phyloP scores from a whole-genome alignment of 2,329 filamentous ascomycete genomes.

The Stagonosporopsis rhizophila region DNA sequence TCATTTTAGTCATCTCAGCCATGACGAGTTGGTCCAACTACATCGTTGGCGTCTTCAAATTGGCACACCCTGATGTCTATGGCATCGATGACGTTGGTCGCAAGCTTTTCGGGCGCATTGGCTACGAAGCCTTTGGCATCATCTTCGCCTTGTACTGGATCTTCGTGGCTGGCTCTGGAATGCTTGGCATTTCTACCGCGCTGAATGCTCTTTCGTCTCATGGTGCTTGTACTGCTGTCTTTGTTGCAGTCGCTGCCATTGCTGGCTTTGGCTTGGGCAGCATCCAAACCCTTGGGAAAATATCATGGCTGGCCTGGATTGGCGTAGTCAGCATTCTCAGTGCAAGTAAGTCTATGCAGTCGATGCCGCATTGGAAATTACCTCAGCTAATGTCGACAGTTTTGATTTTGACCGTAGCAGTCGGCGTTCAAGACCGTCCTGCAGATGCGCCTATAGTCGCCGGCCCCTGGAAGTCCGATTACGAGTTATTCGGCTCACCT shows the following conservation, averaged over 20 bases:
- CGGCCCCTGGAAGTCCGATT: slow-evolving; percentile 34
- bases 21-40: slow-evolving; percentile 60
- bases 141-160: slow-evolving; percentile 45
- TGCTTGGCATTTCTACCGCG: slow-evolving; percentile 58
- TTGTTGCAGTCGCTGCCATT: slow-evolving; percentile 65
- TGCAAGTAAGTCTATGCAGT: slow-evolving; percentile 22
- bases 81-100: slow-evolving; percentile 64
- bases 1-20: slow-evolving; percentile 48
- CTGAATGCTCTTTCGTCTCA: slow-evolving; percentile 63
- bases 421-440: slow-evolving; percentile 36
- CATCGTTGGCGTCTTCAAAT: slow-evolving; percentile 61
- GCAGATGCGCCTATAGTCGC: slow-evolving; percentile 27
- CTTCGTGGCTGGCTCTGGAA: slow-evolving; percentile 75
- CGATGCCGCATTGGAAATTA: background rate
- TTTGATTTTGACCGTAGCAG: slow-evolving; percentile 33
- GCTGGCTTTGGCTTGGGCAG: slow-evolving; percentile 58
- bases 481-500: slow-evolving; percentile 25
- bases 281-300: slow-evolving; percentile 50
- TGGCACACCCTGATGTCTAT: slow-evolving; percentile 62
- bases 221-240: slow-evolving; percentile 69
- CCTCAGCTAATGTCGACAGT: slow-evolving; percentile 17
- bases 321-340: slow-evolving; percentile 32
- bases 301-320: slow-evolving; percentile 37
- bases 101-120: slow-evolving; percentile 61
- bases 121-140: slow-evolving; percentile 56